Conservation (phyloP, 2,329 filamentous ascomycete species). For the Phyllosticta citriasiana region DNA sequence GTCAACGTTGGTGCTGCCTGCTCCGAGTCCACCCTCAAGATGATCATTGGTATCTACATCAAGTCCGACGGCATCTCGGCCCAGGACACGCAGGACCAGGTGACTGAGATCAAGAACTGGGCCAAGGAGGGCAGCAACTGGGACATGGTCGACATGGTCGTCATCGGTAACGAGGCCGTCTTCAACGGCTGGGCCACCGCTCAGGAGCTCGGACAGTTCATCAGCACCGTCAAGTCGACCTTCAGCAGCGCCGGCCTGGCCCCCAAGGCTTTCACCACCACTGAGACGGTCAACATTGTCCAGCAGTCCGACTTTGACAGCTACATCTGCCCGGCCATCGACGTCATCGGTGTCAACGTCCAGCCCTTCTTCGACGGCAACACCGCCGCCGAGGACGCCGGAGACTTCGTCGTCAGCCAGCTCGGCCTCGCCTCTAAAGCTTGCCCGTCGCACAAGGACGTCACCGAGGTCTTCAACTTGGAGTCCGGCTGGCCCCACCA, state of each 20-base stretch:
- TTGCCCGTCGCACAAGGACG: constrained; percentile 47
- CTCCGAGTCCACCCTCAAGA: constrained; percentile 55
- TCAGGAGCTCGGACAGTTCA: constrained; percentile 57
- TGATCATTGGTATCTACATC: constrained; percentile 86
- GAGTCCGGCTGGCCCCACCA: constrained; percentile 82
- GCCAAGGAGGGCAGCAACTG: constrained; percentile 61
- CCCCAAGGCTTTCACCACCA: constrained; percentile 55
- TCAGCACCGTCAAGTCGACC: constrained; percentile 53
- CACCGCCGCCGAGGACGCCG: constrained; percentile 54
- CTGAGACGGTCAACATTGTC: constrained; percentile 64
- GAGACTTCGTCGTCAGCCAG: constrained; percentile 65
- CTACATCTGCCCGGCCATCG: constrained; percentile 60
- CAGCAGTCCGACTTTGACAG: constrained; percentile 39
- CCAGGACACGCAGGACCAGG: constrained; percentile 58
- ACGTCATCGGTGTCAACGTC: constrained; percentile 75
- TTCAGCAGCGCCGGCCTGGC: constrained; percentile 60
- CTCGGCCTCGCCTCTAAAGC: constrained; percentile 58
- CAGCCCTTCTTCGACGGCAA: constrained; percentile 88
- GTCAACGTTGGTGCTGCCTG: constrained; percentile 63
- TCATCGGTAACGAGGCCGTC: constrained; percentile 86
- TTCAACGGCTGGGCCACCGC: constrained; percentile 62
- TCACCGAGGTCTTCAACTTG: constrained; percentile 64
- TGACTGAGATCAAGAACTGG: constrained; percentile 63
- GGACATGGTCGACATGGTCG: constrained; percentile 66
- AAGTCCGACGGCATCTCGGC: constrained; percentile 45